phyloP scores from a whole-genome alignment of 371 early-diverging fungal genomes.

The Thermomucor indicae-seudaticae region DNA sequence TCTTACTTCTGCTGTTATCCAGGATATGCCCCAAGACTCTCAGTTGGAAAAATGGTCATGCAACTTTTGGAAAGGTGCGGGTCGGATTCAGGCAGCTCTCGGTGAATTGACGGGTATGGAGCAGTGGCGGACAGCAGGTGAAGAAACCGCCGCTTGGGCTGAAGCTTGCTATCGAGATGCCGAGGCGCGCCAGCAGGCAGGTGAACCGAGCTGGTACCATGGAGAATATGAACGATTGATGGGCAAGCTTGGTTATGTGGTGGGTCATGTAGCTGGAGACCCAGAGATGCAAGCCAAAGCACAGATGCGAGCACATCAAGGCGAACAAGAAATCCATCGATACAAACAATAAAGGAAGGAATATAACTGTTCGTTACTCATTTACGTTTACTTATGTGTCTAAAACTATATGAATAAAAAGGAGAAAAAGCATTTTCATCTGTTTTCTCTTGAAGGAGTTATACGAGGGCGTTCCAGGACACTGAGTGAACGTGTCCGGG shows the following conservation, averaged over 20 bases:
- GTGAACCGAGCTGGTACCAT: constrained; percentile 31
- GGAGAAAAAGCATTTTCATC: no score
- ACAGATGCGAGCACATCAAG: constrained; percentile 19
- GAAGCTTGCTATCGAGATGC: constrained; percentile 25
- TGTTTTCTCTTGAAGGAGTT: no score
- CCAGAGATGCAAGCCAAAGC: constrained; percentile 35
- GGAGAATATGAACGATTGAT: constrained; percentile 40
- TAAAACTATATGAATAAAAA: no score
- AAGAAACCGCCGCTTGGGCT: constrained; percentile 19
- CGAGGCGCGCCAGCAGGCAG: constrained; percentile 9
- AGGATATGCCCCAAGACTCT: no score
- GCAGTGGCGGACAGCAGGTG: constrained; percentile 21
- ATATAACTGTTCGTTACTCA: no score
- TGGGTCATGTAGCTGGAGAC: constrained; percentile 42
- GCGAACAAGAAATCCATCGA: constrained; percentile 23
- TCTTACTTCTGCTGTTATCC: no score
- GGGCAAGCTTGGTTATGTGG: constrained; percentile 25
- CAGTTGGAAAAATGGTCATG: constrained; percentile 20
- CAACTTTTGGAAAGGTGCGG: constrained; percentile 28
- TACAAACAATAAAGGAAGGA: constrained; percentile 2
- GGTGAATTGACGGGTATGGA: constrained; percentile 24
- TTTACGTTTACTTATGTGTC: no score
- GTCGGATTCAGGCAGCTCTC: constrained; percentile 23
- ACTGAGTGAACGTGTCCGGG: constrained; percentile 34
- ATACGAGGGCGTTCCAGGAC: constrained; percentile 18